These are phyloP conservation scores for Candida pini DNA, from an alignment of 805 yeast species.

Conservation along the genomic window DNA sequence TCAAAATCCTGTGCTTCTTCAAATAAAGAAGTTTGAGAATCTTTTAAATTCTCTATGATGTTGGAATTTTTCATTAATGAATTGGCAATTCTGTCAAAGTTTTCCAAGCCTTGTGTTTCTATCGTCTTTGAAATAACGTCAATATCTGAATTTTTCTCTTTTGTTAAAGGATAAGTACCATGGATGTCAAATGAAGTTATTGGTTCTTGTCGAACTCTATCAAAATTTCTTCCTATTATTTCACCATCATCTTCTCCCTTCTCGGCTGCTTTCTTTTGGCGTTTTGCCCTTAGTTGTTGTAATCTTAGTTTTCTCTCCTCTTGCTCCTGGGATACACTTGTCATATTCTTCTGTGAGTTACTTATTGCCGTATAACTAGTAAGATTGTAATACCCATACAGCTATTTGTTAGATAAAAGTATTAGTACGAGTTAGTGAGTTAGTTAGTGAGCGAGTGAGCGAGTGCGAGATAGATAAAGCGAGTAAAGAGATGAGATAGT, in stretches of 20 bases:
- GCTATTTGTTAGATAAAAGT: too few relatives aligned
- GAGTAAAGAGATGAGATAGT: too few relatives aligned
- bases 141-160: neutral
- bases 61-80: neutral
- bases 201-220: conserved; percentile 10
- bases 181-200: conserved; percentile 7
- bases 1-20: too few relatives aligned
- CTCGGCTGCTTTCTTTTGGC: conserved; percentile 1
- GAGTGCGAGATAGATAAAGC: too few relatives aligned
- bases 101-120: conserved; percentile 1
- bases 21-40: too few relatives aligned
- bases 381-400: too few relatives aligned
- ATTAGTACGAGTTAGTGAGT: too few relatives aligned
- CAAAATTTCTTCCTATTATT: conserved; percentile 1
- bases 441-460: too few relatives aligned
- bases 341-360: too few relatives aligned
- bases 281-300: neutral
- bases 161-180: neutral
- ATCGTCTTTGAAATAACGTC: neutral
- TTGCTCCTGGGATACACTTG: neutral
- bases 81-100: conserved; percentile 3
- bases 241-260: too few relatives aligned
- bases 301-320: neutral
- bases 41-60: too few relatives aligned
- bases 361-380: too few relatives aligned